Base-by-base conservation (phyloP, 441 rosid species). In the Populus tomentosa region DNA sequence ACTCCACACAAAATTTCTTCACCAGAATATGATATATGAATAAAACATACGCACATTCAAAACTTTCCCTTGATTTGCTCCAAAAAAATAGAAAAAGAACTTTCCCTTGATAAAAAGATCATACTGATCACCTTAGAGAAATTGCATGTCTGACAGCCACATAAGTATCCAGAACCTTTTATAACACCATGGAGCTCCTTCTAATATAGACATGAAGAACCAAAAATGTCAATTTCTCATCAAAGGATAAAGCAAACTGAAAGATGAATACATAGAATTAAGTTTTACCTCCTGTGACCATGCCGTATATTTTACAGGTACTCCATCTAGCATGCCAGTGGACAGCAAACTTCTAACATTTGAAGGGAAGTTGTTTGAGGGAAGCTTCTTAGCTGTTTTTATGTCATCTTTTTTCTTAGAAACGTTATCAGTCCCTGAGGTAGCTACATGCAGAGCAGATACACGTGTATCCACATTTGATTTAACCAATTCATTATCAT, bases 281-380 rank as follows among this genome's bases (percentile, higher is more conserved):
- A 79, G 13, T 76, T 21, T 84, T 89, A 92, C 97, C 90, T 92
- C 94, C 40, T 87, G 91, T 26, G 93, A 90, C 94, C 94, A 89
- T 23, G 94, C 90, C 70, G 87, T 86, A 72, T 92, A 92, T 81
- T 92, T 92, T 36, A 92, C 97, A 63, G 88, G 89, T 75, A 90
- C 91, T 67, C 94, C 97, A 78, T 92, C 97, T 76, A 90, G 87
- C 87, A 92, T 90, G 32, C 97, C 97, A 76, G 94, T 92, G 68
- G 97, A 92, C 71, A 92, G 83, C 81, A 92, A 81, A 82, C 92
- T 90, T 88, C 88, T 90, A 70, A 92, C 97, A 84, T 92, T 92
- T 78, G 94, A 88, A 67, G 97, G 94, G 69, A 90, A 92, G 77
- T 85, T 89, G 84, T 90, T 90, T 6, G 91, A 74, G 67, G 90